phyloP scores from a whole-genome alignment of 176 grass and related monocot genomes.

The Triticum turgidum region DNA sequence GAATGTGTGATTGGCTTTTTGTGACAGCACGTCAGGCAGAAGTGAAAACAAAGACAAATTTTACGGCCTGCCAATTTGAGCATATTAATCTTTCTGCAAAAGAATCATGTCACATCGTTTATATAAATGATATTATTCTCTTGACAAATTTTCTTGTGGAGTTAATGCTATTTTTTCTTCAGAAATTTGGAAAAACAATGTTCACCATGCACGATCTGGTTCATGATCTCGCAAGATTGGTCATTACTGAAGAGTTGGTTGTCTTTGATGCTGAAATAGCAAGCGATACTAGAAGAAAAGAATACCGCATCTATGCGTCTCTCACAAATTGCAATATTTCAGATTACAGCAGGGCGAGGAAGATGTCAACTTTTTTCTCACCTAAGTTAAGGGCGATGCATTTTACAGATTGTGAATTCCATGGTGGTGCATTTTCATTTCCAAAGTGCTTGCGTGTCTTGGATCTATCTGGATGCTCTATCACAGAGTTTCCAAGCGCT shows the following conservation, averaged over 20 bases:
- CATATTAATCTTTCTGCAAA: too few species aligned
- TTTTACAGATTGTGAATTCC: neutral
- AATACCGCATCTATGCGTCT: neutral
- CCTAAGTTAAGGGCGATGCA: neutral
- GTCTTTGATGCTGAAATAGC: neutral
- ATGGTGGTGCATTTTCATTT: neutral
- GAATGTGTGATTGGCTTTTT: too few species aligned
- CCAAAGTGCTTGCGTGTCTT: conserved; percentile 8
- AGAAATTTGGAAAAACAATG: neutral
- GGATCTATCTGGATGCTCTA: conserved; percentile 2
- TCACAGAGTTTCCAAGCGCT: neutral
- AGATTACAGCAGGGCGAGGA: too few species aligned
- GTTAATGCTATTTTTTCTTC: neutral
- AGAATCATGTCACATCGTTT: too few species aligned
- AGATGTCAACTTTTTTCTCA: neutral
- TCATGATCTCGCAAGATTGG: conserved; percentile 11
- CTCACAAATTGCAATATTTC: neutral
- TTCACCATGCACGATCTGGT: conserved; percentile 28
- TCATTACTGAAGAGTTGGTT: neutral
- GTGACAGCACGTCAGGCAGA: too few species aligned
- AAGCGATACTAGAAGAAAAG: neutral
- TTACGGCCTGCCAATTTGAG: too few species aligned
- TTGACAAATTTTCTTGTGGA: neutral
- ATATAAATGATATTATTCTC: neutral
- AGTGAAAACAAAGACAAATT: too few species aligned